Base-by-base conservation (phyloP, 2,329 filamentous ascomycete species). In the Ceratocystis colombiana region DNA sequence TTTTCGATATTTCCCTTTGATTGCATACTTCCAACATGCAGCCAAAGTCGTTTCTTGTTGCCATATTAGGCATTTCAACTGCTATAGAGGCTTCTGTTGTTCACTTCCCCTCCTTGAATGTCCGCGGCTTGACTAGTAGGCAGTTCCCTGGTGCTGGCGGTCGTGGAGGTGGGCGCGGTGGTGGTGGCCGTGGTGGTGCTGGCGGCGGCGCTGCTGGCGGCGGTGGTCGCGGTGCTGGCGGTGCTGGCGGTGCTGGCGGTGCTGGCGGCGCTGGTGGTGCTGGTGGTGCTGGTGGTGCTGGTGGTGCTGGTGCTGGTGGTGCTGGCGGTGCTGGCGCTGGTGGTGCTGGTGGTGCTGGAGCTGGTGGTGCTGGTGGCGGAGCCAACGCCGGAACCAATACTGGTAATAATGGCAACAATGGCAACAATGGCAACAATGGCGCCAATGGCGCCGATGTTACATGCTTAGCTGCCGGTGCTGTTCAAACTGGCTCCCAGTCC, bases 401-500 rank as follows among this genome's bases (percentile, higher is more conserved):
- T 3, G 70, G 72, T 25, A 68, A 70, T 5, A 68, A 64, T 10
- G 67, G 69, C 10, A 66, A 69, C n/a, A 72, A 73, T 68, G 70
- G 72, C 57, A 71, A 70, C n/a, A 66, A 68, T n/a, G n/a, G n/a
- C n/a, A n/a, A n/a, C n/a, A n/a, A n/a, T 33, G 65, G 59, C 46
- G 70, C 70, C 68, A 72, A 70, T 53, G 70, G 66, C 5, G 72
- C 72, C 62, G 70, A 72, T 5, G 70, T 68, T 2, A 74, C 72
- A 46, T 77, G 75, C 64, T 73, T 85, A 46, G 70, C 76, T 37
- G 69, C 74, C 15, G 74, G 78, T 61, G 78, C 76, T 64, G 64
- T 84, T 59, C 81, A 84, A 72, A 77, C 75, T 20, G 82, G 77
- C 62, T 83, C 81, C 5, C 72, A 76, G 66, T 72, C 73, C 12